Conservation (phyloP, 495 filamentous ascomycete genomes). For the Talaromyces wortmannii region DNA sequence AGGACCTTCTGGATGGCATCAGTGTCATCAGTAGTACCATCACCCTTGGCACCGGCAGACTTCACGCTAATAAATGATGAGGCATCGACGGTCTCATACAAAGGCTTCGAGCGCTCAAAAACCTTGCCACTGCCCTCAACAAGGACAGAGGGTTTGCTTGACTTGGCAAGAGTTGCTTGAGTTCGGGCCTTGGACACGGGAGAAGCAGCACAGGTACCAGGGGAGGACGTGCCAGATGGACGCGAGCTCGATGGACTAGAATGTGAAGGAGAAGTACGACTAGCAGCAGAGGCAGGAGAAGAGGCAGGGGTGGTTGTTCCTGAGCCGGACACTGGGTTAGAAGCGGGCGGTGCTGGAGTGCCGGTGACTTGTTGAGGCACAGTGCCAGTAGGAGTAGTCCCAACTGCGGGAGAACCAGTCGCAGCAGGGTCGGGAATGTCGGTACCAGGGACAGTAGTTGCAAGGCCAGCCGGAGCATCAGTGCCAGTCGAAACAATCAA, state of each 20-base stretch:
- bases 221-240: neutral
- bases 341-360: no score
- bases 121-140: conserved; percentile 38
- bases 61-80: conserved; percentile 64
- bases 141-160: conserved; percentile 30
- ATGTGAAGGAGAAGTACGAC: neutral
- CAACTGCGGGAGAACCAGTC: neutral
- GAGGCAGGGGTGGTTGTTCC: neutral
- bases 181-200: conserved; percentile 26
- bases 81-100: conserved; percentile 49
- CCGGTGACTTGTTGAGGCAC: neutral
- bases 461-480: neutral
- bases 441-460: neutral
- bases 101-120: conserved; percentile 61
- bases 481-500: neutral
- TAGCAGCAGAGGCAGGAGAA: no score
- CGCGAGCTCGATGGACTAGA: neutral
- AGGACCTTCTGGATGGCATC: conserved; percentile 64
- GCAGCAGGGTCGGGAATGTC: neutral
- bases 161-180: conserved; percentile 27
- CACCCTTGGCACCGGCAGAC: conserved; percentile 70
- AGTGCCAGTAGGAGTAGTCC: neutral
- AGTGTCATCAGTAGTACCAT: conserved; percentile 55
- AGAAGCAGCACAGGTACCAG: conserved; percentile 23
- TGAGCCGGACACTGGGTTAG: neutral